Evolutionary conservation across 805 yeast genomes (phyloP).

Genomic region (Zygoascus tannicola): DNA sequence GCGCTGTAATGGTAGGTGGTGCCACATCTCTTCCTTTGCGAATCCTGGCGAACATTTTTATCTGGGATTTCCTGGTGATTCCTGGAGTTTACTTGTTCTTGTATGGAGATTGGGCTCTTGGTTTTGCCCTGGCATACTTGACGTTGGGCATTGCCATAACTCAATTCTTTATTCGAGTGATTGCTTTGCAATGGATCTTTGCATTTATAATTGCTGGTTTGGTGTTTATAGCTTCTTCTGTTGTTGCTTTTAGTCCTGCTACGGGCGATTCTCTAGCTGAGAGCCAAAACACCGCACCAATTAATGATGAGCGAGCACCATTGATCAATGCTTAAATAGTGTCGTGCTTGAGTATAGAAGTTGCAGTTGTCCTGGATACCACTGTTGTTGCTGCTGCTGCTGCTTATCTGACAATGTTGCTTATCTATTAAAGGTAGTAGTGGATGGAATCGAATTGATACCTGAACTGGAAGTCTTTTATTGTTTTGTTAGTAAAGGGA

Average conservation of each 20-base stretch:
- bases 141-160: conserved; percentile 60
- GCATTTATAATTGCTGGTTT: conserved; percentile 58
- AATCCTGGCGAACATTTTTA: conserved; percentile 58
- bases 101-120: conserved; percentile 64
- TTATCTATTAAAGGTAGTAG: too few relatives aligned
- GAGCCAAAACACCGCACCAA: background rate
- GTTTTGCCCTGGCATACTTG: conserved; percentile 48
- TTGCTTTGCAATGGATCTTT: conserved; percentile 83
- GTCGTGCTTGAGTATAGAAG: too few relatives aligned
- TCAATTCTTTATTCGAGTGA: conserved; percentile 55
- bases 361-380: too few relatives aligned
- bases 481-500: too few relatives aligned
- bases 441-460: too few relatives aligned
- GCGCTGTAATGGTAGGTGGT: conserved; percentile 64
- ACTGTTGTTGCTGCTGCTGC: too few relatives aligned
- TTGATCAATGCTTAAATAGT: conserved; percentile 4
- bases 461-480: too few relatives aligned
- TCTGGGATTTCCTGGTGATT: conserved; percentile 68
- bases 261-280: background rate
- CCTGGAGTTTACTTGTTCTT: conserved; percentile 50
- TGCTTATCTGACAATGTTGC: too few relatives aligned
- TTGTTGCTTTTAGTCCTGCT: conserved; percentile 28
- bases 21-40: conserved; percentile 45
- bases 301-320: conserved; percentile 8
- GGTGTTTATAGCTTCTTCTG: conserved; percentile 42